Evolutionary conservation across 1,284 basidiomycete species (phyloP), one percentile per base, ranked within the genome.

Genomic region (Fistulina hepatica): DNA sequence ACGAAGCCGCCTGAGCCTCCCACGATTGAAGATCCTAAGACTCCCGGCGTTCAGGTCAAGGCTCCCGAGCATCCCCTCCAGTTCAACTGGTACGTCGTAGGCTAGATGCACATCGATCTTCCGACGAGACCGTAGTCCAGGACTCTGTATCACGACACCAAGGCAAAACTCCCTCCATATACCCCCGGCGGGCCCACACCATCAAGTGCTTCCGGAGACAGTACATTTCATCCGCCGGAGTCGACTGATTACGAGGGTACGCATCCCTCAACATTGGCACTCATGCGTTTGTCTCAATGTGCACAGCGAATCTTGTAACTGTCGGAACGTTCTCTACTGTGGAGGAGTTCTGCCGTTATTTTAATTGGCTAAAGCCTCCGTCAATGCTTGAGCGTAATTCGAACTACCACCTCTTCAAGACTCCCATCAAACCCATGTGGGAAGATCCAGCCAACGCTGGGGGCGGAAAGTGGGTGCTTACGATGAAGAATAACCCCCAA

Each of bases 391-490:
- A 89, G 48, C 78, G 78, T 48, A 86, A 89, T 58, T 81, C 82
- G 25, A 94, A 92, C 61, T 94, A 94, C 54, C 92, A 95, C 55
- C 65, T 95, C 40, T 97, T 97, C 76, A 95, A 95, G 60, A 69
- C 76, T 20, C 82, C 82, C 23, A 85, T 85, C 62, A 90, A 88
- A 54, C 84, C 90, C 27, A 93, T 94, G 86, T 95, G 92, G 91
- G 92, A 95, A 61, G 92, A 95, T 55, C 76, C 77, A 17, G 84
- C 89, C 33, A 97, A 97, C 56, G 81, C 83, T 7, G 71, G 80
- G 34, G 91, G 91, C 17, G 91, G 91, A 24, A 93, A 93, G 60
- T 97, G 92, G 92, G 85, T 90, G 13, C 60, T 95, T 37, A 90
- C 91, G 47, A 85, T 95, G 76, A 83, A 82, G 58, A 78, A 81